phyloP scores from a whole-genome alignment of 2,329 filamentous ascomycete genomes.

The Arthrobotrys entomopaga region DNA sequence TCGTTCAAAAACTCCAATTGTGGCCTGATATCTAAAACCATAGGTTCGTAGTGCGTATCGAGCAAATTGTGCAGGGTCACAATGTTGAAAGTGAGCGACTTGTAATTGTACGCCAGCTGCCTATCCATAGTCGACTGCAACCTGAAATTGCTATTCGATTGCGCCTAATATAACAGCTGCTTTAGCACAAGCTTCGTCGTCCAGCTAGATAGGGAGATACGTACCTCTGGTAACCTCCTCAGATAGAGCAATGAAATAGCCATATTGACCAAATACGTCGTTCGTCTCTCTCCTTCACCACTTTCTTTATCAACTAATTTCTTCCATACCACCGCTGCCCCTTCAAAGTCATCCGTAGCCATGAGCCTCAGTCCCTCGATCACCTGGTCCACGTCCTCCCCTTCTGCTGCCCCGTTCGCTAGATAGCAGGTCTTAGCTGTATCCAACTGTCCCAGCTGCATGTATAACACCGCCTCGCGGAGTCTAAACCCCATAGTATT shows the following conservation, averaged over 20 bases:
- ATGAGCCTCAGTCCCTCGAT: conserved; percentile 46
- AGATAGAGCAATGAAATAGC: conserved; percentile 43
- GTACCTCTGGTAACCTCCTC: conserved; percentile 46
- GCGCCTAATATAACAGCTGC: conserved; percentile 24
- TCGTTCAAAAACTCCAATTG: conserved; percentile 47
- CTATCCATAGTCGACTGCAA: conserved; percentile 48
- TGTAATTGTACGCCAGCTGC: conserved; percentile 41
- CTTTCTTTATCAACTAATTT: conserved; percentile 34
- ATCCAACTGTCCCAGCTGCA: conserved; percentile 51
- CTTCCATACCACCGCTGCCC: conserved; percentile 50
- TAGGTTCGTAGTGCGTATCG: conserved; percentile 35
- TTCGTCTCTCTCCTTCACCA: conserved; percentile 24
- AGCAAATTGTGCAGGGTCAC: conserved; percentile 37
- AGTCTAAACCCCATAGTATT: conserved; percentile 33
- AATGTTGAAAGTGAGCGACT: conserved; percentile 48
- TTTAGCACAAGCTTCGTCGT: neutral
- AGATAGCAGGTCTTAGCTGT: conserved; percentile 51
- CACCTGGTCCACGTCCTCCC: conserved; percentile 46
- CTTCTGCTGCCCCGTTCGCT: conserved; percentile 30
- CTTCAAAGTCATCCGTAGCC: conserved; percentile 49
- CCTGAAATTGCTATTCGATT: conserved; percentile 40
- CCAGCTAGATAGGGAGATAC: neutral
- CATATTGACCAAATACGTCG: conserved; percentile 46
- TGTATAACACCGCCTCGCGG: conserved; percentile 44
- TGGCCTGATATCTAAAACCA: conserved; percentile 31